phyloP scores from a whole-genome alignment of 2,329 filamentous ascomycete species.

The Ascocoryne sarcoides region DNA sequence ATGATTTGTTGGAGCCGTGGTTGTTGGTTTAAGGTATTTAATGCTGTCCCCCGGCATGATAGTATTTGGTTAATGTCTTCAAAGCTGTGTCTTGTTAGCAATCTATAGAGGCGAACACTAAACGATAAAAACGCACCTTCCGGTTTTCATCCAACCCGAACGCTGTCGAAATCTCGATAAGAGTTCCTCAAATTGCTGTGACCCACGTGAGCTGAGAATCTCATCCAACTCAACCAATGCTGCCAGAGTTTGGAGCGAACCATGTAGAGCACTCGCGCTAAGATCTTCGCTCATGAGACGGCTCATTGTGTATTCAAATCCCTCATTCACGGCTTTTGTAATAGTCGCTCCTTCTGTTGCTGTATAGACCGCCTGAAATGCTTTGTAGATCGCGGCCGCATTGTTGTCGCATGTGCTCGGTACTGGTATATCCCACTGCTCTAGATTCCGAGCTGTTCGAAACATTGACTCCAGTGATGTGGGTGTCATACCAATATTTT shows the following conservation, averaged over 20 bases:
- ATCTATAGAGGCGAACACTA: neutral
- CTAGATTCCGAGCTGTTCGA: slow-evolving; percentile 69
- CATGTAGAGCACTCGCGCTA: slow-evolving; percentile 43
- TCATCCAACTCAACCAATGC: slow-evolving; percentile 77
- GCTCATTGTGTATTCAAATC: slow-evolving; percentile 51
- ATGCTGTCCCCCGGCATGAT: slow-evolving; percentile 72
- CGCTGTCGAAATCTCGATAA: slow-evolving; percentile 57
- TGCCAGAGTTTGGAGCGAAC: slow-evolving; percentile 54
- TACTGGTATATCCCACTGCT: slow-evolving; percentile 84
- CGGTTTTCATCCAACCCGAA: slow-evolving; percentile 72
- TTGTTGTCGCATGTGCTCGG: slow-evolving; percentile 54
- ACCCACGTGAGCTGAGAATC: slow-evolving; percentile 51
- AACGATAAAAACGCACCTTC: slow-evolving; percentile 48
- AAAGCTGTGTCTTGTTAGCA: slow-evolving; percentile 41
- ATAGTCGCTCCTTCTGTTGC: slow-evolving; percentile 48
- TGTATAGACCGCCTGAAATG: slow-evolving; percentile 70
- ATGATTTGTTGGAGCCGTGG: slow-evolving; percentile 51
- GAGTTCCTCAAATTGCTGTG: slow-evolving; percentile 50
- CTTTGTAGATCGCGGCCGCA: slow-evolving; percentile 65
- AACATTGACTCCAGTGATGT: slow-evolving; percentile 64
- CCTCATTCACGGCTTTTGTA: slow-evolving; percentile 50
- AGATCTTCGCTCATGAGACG: slow-evolving; percentile 42
- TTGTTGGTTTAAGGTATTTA: slow-evolving; percentile 70
- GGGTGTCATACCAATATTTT: slow-evolving; percentile 47
- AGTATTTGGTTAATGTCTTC: slow-evolving; percentile 73